These are phyloP conservation scores for Flaveria brownii DNA, from an alignment of 129 eudicot genomes.

Conservation along the genomic window DNA sequence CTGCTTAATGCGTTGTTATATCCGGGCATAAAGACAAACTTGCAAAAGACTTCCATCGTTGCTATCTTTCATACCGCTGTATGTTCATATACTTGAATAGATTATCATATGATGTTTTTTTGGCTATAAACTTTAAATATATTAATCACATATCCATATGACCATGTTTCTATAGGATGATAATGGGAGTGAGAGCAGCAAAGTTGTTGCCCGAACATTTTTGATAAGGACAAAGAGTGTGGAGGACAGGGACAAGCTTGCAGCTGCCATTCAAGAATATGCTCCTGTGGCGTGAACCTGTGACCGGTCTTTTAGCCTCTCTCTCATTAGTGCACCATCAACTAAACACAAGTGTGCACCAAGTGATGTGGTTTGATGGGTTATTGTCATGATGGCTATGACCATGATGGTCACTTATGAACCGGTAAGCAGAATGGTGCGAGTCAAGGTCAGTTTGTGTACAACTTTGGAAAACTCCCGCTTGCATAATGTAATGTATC, in stretches of 20 bases:
- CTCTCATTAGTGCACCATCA: neutral
- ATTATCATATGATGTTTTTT: slow-evolving; percentile 1
- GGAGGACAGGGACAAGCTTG: slow-evolving; percentile 92
- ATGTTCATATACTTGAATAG: slow-evolving; percentile 18
- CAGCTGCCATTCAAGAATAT: slow-evolving; percentile 69
- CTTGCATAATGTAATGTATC: slow-evolving; percentile 33
- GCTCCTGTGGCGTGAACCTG: slow-evolving; percentile 60
- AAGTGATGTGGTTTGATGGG: slow-evolving; percentile 22
- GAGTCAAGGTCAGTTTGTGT: slow-evolving; percentile 27
- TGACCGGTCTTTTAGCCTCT: neutral
- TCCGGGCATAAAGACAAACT: slow-evolving; percentile 82
- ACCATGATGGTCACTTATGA: slow-evolving; percentile 3
- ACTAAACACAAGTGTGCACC: slow-evolving; percentile 6
- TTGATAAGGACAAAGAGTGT: slow-evolving; percentile 69
- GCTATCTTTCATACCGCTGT: slow-evolving; percentile 90
- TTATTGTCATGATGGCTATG: slow-evolving; percentile 14
- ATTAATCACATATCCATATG: neutral
- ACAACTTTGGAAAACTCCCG: slow-evolving; percentile 28
- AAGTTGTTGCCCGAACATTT: slow-evolving; percentile 71
- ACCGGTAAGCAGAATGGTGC: slow-evolving; percentile 27
- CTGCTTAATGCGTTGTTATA: slow-evolving; percentile 85
- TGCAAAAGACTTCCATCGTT: slow-evolving; percentile 77
- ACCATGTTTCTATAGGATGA: slow-evolving; percentile 50
- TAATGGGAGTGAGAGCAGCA: slow-evolving; percentile 42
- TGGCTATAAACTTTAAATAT: neutral